phyloP scores from a whole-genome alignment of 2,329 filamentous ascomycete genomes.

The Ophiocordyceps camponoti-saundersi region DNA sequence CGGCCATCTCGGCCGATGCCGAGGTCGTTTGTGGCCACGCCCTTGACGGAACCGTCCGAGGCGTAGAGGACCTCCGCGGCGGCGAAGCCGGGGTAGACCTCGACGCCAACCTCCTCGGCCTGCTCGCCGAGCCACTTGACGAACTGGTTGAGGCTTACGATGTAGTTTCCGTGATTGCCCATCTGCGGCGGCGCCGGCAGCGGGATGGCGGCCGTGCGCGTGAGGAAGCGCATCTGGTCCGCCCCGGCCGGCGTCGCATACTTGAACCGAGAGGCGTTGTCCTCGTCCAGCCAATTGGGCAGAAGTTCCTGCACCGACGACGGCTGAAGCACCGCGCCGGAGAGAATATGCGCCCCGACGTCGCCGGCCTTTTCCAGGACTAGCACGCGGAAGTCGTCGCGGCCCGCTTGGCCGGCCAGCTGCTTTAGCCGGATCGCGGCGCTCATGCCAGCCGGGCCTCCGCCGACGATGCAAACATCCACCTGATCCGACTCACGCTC shows the following conservation, averaged over 20 bases:
- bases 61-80: constrained; percentile 85
- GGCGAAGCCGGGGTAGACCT: constrained; percentile 91
- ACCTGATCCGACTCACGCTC: constrained; percentile 88
- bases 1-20: constrained; percentile 69
- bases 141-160: constrained; percentile 87
- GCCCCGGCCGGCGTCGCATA: constrained; percentile 66
- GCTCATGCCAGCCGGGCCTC: constrained; percentile 82
- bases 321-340: constrained; percentile 88
- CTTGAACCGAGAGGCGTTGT: constrained; percentile 77
- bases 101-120: constrained; percentile 90
- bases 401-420: constrained; percentile 81
- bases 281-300: constrained; percentile 81
- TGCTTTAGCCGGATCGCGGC: constrained; percentile 93
- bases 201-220: constrained; percentile 59
- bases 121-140: constrained; percentile 91
- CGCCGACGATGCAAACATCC: constrained; percentile 92
- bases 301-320: constrained; percentile 76
- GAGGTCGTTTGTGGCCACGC: constrained; percentile 90
- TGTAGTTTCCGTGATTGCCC: constrained; percentile 97
- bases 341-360: constrained; percentile 85
- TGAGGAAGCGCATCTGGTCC: constrained; percentile 90
- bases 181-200: constrained; percentile 88
- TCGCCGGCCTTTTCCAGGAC: constrained; percentile 92
- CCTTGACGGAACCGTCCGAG: constrained; percentile 72
- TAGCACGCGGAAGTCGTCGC: constrained; percentile 88